These are phyloP conservation scores for Gracilaria gracilis DNA, from an alignment of 23 red algal genomes.

Conservation along the genomic window DNA sequence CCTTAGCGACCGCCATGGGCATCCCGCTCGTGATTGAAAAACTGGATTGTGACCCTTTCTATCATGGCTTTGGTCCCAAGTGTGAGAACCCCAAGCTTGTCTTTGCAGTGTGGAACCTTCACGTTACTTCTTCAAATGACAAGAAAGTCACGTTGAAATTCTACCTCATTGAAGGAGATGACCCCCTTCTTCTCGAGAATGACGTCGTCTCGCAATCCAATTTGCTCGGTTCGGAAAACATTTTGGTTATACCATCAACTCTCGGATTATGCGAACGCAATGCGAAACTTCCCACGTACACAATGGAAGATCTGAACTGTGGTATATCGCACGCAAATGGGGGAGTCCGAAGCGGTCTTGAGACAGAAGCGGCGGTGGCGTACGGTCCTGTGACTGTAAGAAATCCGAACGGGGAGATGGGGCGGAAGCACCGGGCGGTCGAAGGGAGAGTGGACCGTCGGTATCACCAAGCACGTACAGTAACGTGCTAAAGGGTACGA, in stretches of 20 bases:
- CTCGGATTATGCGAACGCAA: neutral
- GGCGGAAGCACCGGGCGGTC: too few relatives aligned
- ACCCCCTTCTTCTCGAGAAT: neutral
- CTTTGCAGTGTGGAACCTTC: neutral
- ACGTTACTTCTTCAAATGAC: neutral
- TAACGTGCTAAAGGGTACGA: too few relatives aligned
- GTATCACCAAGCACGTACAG: too few relatives aligned
- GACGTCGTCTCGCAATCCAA: neutral
- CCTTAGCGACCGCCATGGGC: slow-evolving; percentile 12
- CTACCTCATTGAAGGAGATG: slow-evolving; percentile 16
- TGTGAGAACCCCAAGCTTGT: slow-evolving; percentile 25
- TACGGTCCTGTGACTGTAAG: too few relatives aligned
- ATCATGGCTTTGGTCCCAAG: slow-evolving; percentile 25
- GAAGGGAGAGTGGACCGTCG: too few relatives aligned
- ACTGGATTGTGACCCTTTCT: slow-evolving; percentile 38
- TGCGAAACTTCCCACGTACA: neutral
- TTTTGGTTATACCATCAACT: neutral
- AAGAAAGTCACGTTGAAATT: neutral
- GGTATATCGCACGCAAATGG: too few relatives aligned
- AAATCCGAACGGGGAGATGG: too few relatives aligned
- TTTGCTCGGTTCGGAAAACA: neutral
- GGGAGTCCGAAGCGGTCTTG: too few relatives aligned
- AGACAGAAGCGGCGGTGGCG: too few relatives aligned
- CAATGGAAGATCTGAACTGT: too few relatives aligned
- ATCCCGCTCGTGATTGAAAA: neutral